Base-by-base conservation (phyloP, 2,329 filamentous ascomycete genomes). In the Neoarthrinium moseri region DNA sequence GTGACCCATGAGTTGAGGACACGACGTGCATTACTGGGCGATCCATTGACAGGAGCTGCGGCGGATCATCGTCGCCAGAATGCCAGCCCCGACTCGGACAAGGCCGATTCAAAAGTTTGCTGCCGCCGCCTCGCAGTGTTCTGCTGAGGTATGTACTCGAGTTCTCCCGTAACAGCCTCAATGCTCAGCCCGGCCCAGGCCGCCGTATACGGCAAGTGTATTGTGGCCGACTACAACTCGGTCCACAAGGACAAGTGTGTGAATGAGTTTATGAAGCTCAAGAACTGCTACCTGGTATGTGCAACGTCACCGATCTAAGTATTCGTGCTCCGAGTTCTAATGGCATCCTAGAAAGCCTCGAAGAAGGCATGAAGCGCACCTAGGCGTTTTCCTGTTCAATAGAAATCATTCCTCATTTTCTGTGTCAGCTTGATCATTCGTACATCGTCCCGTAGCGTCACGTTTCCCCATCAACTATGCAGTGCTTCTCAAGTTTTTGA, bases 221-320 rank as follows among this genome's bases (percentile, higher is more conserved):
- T 99, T 53, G 80, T 92, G 41, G 81, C 83, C 30, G 92, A 97
- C 62, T 97, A 95, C 69, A 92, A 92, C 62, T 82, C 90, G 4
- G 82, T 96, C 3, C 81, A 91, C 57, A 95, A 95, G 63, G 89
- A 96, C 62, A 94, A 94, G 74, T 99, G 94, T 61, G 76, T 78
- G 4, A 83, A 82, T 47, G 91, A 96, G 61, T 97, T 99, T 56
- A 73, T 94, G 67, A 83, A 73, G 54, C 66, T 97, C 39, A 96
- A 95, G 65, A 77, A 95, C 55, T 97, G 92, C 63, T 95, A 90
- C 62, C 60, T 95, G 60, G 91, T 96, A 74, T 58, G 79, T 54
- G 24, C n/a, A 6, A 15, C 20, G 37, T 21, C 10, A n/a, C 21
- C 6, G 18, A 21, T 6, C 35, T 47, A 17, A n/a, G 17, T 10